Base-by-base conservation (phyloP, 2,329 filamentous ascomycete genomes). In the Neopestalotiopsis sp. region DNA sequence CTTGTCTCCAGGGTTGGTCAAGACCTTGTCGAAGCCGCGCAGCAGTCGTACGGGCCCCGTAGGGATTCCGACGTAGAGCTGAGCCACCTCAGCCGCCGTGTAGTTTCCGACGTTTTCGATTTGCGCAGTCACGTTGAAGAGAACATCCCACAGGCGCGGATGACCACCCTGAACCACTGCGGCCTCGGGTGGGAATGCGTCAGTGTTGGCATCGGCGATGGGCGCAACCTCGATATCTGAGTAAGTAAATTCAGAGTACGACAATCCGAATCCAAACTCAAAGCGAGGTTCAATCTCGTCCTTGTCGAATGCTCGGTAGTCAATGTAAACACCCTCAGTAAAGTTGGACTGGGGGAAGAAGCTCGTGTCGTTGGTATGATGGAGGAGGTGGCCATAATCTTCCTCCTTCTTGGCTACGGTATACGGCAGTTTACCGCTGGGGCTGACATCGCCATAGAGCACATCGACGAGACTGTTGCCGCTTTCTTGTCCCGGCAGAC, bases 251-350 rank as follows among this genome's bases (percentile, higher is more conserved):
- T 81, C 86, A 0, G 93, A 93, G 82, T 95, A 97, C 64, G 90
- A 92, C 1, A 97, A 86, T 0, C 94, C 94, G 70, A 90, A 94
- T 0, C 95, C 94, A 75, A 97, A 97, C 61, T 93, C 91, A 77
- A 90, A 97, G 1, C 92, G 91, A 1, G 94, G 94, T 4, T 84
- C 84, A 70, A 95, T 91, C 67, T 85, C 84, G 65, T 91, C 79
- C 75, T 91, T 91, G 83, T 97, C 94, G 74, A 97, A 94, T 79
- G 94, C 89, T n/a, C 94, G 90, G 81, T 97, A 97, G 82, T 97
- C 95, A 73, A 97, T 90, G 76, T 94, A 94, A 0, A 97, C 82
- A 0, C 93, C 93, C 76, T 97, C 93, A 1, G 85, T 86, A 78
- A 95, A 97, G 72, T 93, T 90, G 73, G 95, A 92, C 75, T 97